Conservation (phyloP, 345 rosid genomes). For the Acer negundo region DNA sequence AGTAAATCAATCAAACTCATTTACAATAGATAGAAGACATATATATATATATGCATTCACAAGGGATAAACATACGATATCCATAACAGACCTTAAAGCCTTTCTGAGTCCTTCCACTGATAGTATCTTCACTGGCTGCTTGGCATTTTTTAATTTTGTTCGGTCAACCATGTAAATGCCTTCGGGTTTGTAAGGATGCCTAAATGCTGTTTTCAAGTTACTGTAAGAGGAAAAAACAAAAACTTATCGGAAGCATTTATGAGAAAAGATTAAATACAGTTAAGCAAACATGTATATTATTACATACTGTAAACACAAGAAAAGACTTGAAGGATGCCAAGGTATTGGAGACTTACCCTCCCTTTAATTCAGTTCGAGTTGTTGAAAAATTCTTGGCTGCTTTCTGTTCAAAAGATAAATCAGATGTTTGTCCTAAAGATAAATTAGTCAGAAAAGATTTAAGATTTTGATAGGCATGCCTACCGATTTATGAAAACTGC, state of each 20-base stretch:
- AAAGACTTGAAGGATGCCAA: constrained; percentile 13
- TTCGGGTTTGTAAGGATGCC: constrained; percentile 46
- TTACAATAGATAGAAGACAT: constrained; percentile 1
- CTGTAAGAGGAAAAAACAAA: constrained; percentile 32
- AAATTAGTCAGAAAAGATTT: constrained; percentile 22
- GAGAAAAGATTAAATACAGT: background rate
- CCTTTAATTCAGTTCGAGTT: constrained; percentile 70
- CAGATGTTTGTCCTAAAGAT: constrained; percentile 18
- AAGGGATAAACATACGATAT: background rate
- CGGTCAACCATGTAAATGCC: constrained; percentile 70
- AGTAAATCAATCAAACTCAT: constrained; percentile 6
- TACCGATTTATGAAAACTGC: constrained; percentile 74
- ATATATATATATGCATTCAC: constrained; percentile 12
- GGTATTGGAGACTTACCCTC: constrained; percentile 66
- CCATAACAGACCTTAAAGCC: constrained; percentile 63
- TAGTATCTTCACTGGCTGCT: constrained; percentile 57
- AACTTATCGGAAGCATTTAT: constrained; percentile 1
- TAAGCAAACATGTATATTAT: background rate
- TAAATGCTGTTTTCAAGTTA: constrained; percentile 66
- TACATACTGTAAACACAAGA: background rate
- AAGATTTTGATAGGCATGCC: constrained; percentile 22
- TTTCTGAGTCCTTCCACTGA: constrained; percentile 80
- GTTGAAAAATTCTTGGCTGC: constrained; percentile 63
- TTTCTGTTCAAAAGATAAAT: constrained; percentile 48
- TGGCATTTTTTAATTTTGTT: constrained; percentile 43